These are phyloP conservation scores for Xylaria sp. DNA, from an alignment of 2,329 filamentous ascomycete species.

Conservation along the genomic window DNA sequence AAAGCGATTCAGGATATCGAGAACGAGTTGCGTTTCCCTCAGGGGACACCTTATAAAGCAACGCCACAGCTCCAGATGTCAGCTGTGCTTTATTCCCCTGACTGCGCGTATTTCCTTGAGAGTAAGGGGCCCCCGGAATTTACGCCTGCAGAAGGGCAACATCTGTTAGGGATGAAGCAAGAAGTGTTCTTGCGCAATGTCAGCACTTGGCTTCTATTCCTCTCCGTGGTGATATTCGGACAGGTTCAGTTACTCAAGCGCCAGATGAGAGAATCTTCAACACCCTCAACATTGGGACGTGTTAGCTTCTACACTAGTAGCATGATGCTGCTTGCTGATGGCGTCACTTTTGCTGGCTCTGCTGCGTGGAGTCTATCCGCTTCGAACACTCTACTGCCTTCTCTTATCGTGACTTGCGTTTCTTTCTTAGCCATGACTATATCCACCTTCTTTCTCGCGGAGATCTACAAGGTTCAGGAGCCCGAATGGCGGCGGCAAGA, in stretches of 20 bases:
- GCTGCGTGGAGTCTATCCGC: constrained; percentile 52
- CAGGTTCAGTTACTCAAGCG: constrained; percentile 58
- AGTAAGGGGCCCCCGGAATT: constrained; percentile 57
- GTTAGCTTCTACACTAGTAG: constrained; percentile 60
- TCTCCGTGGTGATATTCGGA: constrained; percentile 52
- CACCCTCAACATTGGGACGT: constrained; percentile 61
- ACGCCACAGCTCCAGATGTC: constrained; percentile 57
- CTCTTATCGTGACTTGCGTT: constrained; percentile 48
- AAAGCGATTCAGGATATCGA: constrained; percentile 52
- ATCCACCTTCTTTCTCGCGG: constrained; percentile 52
- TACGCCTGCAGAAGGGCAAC: constrained; percentile 45
- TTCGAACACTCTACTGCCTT: constrained; percentile 52
- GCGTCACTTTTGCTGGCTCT: constrained; percentile 53
- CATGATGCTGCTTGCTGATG: constrained; percentile 59
- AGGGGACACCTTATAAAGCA: constrained; percentile 51
- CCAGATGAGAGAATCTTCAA: constrained; percentile 62
- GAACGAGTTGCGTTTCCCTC: constrained; percentile 56
- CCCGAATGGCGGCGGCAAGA: constrained; percentile 46
- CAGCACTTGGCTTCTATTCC: constrained; percentile 54
- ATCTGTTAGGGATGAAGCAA: constrained; percentile 56
- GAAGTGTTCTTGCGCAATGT: constrained; percentile 53
- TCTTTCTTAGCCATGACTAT: constrained; percentile 54
- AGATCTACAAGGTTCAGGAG: constrained; percentile 58
- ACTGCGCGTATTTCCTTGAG: constrained; percentile 62
- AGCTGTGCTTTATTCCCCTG: constrained; percentile 60